phyloP scores from a whole-genome alignment of 2,329 filamentous ascomycete species.

The Aspergillus hiratsukae region DNA sequence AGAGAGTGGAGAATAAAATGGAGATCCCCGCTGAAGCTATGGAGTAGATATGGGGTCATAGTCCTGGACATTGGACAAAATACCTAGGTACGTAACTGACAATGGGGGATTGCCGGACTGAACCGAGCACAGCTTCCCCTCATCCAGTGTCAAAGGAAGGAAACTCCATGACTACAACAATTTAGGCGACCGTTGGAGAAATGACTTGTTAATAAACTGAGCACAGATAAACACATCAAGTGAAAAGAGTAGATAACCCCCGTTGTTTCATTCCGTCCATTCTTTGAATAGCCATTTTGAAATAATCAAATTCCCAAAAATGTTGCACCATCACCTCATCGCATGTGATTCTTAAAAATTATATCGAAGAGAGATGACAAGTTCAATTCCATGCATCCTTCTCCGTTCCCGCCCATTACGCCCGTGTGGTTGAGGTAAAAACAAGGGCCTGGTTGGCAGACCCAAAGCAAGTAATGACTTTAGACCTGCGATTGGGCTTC shows the following conservation, averaged over 20 bases:
- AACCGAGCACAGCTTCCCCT: not conserved
- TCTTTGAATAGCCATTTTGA: not conserved
- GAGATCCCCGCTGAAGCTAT: not conserved
- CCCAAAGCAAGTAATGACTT: not conserved
- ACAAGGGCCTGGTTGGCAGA: not conserved
- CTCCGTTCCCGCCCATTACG: not conserved
- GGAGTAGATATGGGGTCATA: no score
- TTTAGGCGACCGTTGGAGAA: not conserved
- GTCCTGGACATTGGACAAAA: no score
- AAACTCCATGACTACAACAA: not conserved
- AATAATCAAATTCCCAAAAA: not conserved
- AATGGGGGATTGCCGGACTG: not conserved
- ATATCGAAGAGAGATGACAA: not conserved
- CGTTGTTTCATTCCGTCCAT: not conserved
- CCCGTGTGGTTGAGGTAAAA: not conserved
- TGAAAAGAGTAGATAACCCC: not conserved
- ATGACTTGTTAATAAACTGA: not conserved
- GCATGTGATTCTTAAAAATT: not conserved
- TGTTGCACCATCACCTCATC: not conserved
- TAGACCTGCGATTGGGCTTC: constrained; percentile 35
- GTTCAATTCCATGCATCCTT: not conserved
- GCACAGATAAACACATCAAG: not conserved
- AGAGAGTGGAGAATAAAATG: not conserved
- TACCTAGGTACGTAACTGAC: no score
- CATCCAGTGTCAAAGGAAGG: not conserved